Evolutionary conservation across 1,284 basidiomycete genomes (phyloP), one percentile per base, ranked within the genome.

Genomic region (Wolfiporia cocos): DNA sequence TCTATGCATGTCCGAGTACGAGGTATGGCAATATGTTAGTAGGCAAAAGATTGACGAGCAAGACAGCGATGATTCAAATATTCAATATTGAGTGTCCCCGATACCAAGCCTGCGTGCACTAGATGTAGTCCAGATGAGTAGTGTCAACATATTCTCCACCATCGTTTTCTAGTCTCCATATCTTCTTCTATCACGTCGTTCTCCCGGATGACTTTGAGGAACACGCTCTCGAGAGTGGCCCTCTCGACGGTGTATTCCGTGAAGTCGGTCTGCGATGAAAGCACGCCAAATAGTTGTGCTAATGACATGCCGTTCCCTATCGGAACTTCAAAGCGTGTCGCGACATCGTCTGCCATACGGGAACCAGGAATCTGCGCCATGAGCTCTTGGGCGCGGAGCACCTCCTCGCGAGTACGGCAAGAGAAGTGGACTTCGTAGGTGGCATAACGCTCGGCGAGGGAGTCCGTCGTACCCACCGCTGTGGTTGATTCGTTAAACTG

Each of bases 401-500:
- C 62, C 32, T 84, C 80, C 42, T 78, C 74, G 5, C 78, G 73
- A 0, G 74, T 77, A 0, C 73, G 76, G 52, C 79, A 80, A 0
- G 76, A 73, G 56, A 90, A 78, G 54, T 91, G 87, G 6, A 90
- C 78, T 59, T 90, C 85, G 60, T 91, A 90, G 2, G 74, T 78
- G 2, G 78, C 80, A 49, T 83, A 81, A 6, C 81, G 77, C 15
- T 72, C 66, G 1, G 77, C 78, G 9, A 90, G 73, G 3, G 73
- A 68, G 7, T 75, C 69, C 0, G 77, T 80, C 0, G 86, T 84
- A 2, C 85, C 86, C 34, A 89, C 67, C 39, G 84, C 78, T 73
- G 41, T 32, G 17, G 42, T 37, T 31, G 36, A 36, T 20, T 23
- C 22, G 28, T 39, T 46, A 37, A 5, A 41, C 10, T 33, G 20